A percentile compares a stretch with the other conserved stretches of the same genome.
Conservation (phyloP, 495 filamentous ascomycete species). For the Lasiosphaeris hirsuta region DNA sequence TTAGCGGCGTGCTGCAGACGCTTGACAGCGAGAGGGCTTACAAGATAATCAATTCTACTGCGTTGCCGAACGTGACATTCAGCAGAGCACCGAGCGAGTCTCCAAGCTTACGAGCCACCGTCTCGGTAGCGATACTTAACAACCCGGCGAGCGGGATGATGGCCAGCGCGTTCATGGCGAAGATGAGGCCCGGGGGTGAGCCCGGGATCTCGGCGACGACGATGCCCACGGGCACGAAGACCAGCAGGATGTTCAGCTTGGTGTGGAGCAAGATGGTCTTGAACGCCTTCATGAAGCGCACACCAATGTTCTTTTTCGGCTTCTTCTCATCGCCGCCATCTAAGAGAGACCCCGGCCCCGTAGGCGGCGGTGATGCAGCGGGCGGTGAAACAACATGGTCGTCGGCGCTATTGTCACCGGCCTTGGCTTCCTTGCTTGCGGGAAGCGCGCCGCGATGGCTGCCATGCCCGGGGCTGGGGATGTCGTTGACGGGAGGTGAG, state of each 20-base stretch:
- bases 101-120: slow-evolving; percentile 71
- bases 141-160: slow-evolving; percentile 81
- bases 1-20: background rate
- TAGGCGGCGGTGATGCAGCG: slow-evolving; percentile 52
- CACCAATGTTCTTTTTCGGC: slow-evolving; percentile 42
- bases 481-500: slow-evolving; percentile 13
- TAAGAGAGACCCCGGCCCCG: slow-evolving; percentile 57
- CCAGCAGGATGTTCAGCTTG: slow-evolving; percentile 73
- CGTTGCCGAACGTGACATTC: slow-evolving; percentile 88
- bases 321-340: slow-evolving; percentile 27
- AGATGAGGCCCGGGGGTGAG: slow-evolving; percentile 46
- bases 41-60: slow-evolving; percentile 56
- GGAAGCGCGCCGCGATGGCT: background rate
- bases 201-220: slow-evolving; percentile 50
- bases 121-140: slow-evolving; percentile 76
- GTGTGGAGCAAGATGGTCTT: slow-evolving; percentile 60
- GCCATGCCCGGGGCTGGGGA: background rate
- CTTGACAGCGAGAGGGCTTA: slow-evolving; percentile 3
- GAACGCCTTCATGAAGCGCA: slow-evolving; percentile 48
- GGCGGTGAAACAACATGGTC: slow-evolving; percentile 27
- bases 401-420: slow-evolving; percentile 19
- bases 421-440: background rate
- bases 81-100: slow-evolving; percentile 78
- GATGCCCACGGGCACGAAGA: slow-evolving; percentile 81
- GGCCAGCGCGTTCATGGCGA: slow-evolving; percentile 79